Conservation (phyloP, 2,329 filamentous ascomycete genomes). For the Apiospora saccharicola region DNA sequence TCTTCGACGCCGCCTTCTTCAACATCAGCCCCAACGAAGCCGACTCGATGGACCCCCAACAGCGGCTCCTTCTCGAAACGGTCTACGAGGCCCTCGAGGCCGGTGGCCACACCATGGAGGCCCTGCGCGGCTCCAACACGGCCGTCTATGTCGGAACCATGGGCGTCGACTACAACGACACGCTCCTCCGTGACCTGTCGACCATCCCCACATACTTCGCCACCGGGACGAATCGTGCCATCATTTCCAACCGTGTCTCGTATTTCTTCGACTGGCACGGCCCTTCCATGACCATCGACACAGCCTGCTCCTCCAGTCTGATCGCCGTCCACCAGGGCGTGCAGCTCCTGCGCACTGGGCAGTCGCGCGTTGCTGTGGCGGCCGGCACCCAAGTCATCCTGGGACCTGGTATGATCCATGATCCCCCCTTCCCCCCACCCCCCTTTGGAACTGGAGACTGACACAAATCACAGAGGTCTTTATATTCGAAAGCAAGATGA, state of each 20-base stretch:
- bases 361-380: slow-evolving; percentile 48
- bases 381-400: slow-evolving; percentile 50
- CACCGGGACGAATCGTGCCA: background rate
- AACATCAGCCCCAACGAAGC: slow-evolving; percentile 35
- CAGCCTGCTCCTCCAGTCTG: slow-evolving; percentile 24
- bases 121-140: slow-evolving; percentile 1
- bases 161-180: background rate
- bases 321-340: slow-evolving; percentile 28
- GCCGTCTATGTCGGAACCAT: background rate
- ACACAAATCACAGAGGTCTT: background rate
- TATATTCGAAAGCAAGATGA: background rate
- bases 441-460: too few species aligned
- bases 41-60: slow-evolving; percentile 12
- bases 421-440: too few species aligned
- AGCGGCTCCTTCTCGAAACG: background rate
- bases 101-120: background rate
- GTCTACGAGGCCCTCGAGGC: slow-evolving; percentile 7
- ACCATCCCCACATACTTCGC: slow-evolving; percentile 13
- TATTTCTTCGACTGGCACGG: slow-evolving; percentile 28
- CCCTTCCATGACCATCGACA: slow-evolving; percentile 26
- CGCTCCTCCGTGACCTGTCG: background rate
- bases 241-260: slow-evolving; percentile 6
- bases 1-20: slow-evolving; percentile 52
- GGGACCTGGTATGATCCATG: too few species aligned
- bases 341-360: slow-evolving; percentile 37